Evolutionary conservation across 306 rosid species (phyloP).

Genomic region (Begonia peltatifolia): DNA sequence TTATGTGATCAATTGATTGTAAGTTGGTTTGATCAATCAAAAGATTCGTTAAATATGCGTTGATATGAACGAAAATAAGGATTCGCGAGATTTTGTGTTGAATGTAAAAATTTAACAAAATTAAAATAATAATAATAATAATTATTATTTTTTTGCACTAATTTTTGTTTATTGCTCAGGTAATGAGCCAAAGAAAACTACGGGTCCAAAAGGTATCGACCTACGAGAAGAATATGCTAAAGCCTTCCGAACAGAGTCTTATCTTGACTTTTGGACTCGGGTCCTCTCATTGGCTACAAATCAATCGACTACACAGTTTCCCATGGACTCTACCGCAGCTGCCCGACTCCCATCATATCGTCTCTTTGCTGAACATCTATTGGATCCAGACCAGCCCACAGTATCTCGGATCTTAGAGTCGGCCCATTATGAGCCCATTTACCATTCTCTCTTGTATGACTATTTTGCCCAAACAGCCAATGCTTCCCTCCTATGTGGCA

Average conservation of each 20-base stretch:
- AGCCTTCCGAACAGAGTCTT: slow-evolving; percentile 75
- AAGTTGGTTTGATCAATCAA: no score
- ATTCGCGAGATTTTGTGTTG: no score
- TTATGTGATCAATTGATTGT: no score
- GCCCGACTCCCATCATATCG: slow-evolving; percentile 70
- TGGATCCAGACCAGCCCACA: slow-evolving; percentile 55
- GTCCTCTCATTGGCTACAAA: slow-evolving; percentile 22
- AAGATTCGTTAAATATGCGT: no score
- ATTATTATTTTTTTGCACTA: no score
- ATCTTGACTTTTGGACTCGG: slow-evolving; percentile 66
- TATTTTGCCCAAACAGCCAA: slow-evolving; percentile 53
- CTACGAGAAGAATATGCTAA: slow-evolving; percentile 64
- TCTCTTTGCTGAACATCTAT: slow-evolving; percentile 46
- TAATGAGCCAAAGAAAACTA: slow-evolving; percentile 3
- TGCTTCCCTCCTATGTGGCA: slow-evolving; percentile 46
- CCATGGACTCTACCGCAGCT: slow-evolving; percentile 34
- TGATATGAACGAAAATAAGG: no score
- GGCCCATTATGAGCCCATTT: slow-evolving; percentile 15
- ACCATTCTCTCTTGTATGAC: slow-evolving; percentile 24
- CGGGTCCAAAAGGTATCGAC: slow-evolving; percentile 16
- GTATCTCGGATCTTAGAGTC: slow-evolving; percentile 15
- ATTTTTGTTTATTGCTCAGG: slow-evolving; percentile 10
- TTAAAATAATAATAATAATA: no score
- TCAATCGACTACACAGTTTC: slow-evolving; percentile 6
- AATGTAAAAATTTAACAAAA: no score